Percentiles rank a stretch among this genome's conserved stretches.
Conservation (phyloP, 2,329 filamentous ascomycete species). For the Fusarium chlamydosporum region DNA sequence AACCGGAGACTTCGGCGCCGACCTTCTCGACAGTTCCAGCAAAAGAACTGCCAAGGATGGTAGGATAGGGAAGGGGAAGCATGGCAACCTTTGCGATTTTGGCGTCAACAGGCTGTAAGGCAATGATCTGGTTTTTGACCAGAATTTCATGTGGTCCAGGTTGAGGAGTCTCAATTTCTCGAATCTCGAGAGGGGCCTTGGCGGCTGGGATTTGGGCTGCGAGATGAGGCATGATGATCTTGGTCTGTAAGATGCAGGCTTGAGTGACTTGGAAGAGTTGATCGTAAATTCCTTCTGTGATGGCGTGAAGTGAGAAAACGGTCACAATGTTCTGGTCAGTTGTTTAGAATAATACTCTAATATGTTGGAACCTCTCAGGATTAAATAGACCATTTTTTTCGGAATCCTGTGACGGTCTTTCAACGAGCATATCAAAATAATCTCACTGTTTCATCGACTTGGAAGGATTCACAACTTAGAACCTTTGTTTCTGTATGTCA, state of each 20-base stretch:
- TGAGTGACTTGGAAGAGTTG: too few relatives aligned
- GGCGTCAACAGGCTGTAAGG: constrained; percentile 41
- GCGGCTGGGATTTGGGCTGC: constrained; percentile 35
- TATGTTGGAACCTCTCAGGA: neutral
- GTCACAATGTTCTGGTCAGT: neutral
- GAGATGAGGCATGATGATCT: constrained; percentile 29
- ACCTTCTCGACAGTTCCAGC: constrained; percentile 35
- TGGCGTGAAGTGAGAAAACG: too few relatives aligned
- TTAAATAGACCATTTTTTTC: constrained; percentile 2
- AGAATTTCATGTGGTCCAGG: constrained; percentile 40
- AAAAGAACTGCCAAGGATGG: constrained; percentile 37
- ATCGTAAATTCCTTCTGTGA: too few relatives aligned
- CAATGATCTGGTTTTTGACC: constrained; percentile 41
- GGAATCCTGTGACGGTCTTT: too few relatives aligned
- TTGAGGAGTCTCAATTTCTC: constrained; percentile 36
- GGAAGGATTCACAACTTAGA: neutral
- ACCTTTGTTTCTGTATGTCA: constrained; percentile 3
- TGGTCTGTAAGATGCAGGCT: fast-evolving
- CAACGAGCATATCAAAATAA: neutral
- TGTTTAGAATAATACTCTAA: fast-evolving
- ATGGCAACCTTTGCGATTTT: constrained; percentile 43
- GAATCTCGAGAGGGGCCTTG: constrained; percentile 30
- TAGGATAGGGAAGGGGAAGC: constrained; percentile 36
- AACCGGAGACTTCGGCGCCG: constrained; percentile 19
- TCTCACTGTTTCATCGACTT: neutral